phyloP scores from a whole-genome alignment of 331 rosid species.

The Acacia pycnantha region DNA sequence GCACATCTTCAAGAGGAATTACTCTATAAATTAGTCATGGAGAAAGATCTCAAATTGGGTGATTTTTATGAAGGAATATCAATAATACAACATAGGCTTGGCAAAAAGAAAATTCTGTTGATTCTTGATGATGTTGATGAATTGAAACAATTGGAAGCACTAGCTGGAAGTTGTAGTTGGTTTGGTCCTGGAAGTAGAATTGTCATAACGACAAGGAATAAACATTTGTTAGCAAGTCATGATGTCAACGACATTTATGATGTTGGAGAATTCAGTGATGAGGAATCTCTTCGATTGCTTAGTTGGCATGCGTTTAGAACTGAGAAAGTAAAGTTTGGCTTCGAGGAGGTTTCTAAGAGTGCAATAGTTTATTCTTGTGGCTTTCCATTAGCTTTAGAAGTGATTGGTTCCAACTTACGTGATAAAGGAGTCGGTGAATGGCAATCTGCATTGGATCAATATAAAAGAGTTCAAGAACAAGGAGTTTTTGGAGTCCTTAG shows the following conservation, averaged over 20 bases:
- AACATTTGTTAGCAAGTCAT: background rate
- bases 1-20: too few relatives aligned
- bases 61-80: too few relatives aligned
- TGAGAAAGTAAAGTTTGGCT: background rate
- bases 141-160: background rate
- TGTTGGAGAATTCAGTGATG: background rate
- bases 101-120: background rate
- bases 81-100: too few relatives aligned
- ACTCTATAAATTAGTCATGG: too few relatives aligned
- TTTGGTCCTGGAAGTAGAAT: too few relatives aligned
- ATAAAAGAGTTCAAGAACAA: background rate
- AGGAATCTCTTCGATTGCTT: background rate
- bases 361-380: constrained; percentile 23
- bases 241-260: background rate
- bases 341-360: background rate
- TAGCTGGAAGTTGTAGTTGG: background rate
- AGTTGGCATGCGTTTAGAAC: background rate
- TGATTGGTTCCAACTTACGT: background rate
- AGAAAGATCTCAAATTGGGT: too few relatives aligned
- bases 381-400: background rate
- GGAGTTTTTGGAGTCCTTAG: background rate
- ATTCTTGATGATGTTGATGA: constrained; percentile 9
- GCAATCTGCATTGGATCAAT: background rate
- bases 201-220: background rate
- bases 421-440: background rate